These are phyloP conservation scores for Aciculoconidium aculeatum DNA, from an alignment of 805 yeast genomes.

Conservation along the genomic window DNA sequence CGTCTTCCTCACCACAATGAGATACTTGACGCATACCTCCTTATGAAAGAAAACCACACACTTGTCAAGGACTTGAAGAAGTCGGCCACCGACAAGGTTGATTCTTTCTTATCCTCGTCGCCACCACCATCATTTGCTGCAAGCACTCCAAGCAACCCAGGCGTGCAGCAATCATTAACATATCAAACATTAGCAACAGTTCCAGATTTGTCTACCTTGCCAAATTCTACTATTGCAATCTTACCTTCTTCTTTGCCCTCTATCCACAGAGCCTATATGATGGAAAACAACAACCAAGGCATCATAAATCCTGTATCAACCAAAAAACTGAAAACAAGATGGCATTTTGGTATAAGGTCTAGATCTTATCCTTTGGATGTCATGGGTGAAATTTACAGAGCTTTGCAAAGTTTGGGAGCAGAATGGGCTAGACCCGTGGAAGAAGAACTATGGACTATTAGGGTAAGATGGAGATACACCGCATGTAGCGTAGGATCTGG, in stretches of 20 bases:
- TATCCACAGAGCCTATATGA: slow-evolving; percentile 90
- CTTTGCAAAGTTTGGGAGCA: slow-evolving; percentile 88
- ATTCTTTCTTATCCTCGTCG: slow-evolving; percentile 52
- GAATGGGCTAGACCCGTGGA: slow-evolving; percentile 96
- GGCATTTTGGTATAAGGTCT: slow-evolving; percentile 98
- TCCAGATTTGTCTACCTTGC: slow-evolving; percentile 45
- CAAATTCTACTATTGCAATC: slow-evolving; percentile 82
- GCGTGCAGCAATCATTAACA: slow-evolving; percentile 40
- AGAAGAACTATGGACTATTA: slow-evolving; percentile 92
- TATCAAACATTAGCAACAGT: slow-evolving; percentile 44
- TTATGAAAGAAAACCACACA: slow-evolving; percentile 73
- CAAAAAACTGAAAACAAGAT: slow-evolving; percentile 87
- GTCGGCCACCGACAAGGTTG: slow-evolving; percentile 45
- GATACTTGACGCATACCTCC: slow-evolving; percentile 77
- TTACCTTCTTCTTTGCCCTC: slow-evolving; percentile 92
- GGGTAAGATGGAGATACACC: slow-evolving; percentile 84
- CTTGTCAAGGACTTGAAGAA: slow-evolving; percentile 62
- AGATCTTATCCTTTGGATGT: slow-evolving; percentile 95
- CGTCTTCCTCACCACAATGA: slow-evolving; percentile 44
- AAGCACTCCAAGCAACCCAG: slow-evolving; percentile 25
- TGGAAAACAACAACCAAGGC: slow-evolving; percentile 36
- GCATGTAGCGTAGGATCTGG: slow-evolving; percentile 15
- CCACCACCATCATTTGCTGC: slow-evolving; percentile 46
- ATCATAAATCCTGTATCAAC: slow-evolving; percentile 50
- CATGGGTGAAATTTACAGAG: slow-evolving; percentile 97